Percentiles rank a stretch among this genome's conserved stretches.
Conservation (phyloP, 345 rosid genomes). For the Eucalyptus erythrocorys region DNA sequence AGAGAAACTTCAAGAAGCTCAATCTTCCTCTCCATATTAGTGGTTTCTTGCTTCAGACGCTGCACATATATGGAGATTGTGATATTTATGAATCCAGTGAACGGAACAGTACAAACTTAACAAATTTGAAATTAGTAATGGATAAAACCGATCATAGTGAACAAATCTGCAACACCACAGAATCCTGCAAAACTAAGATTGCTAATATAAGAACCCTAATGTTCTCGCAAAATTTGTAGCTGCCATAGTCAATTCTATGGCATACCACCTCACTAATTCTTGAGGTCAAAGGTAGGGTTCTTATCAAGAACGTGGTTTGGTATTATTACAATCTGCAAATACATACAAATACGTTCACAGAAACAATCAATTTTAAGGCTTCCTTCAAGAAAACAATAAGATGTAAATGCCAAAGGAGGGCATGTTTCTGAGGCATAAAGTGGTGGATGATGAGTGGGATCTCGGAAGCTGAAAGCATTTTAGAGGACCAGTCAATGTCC, state of each 20-base stretch:
- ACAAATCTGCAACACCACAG: not conserved
- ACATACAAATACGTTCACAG: not conserved
- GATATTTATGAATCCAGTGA: not conserved
- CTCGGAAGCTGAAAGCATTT: not conserved
- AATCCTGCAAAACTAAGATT: not conserved
- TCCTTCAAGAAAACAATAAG: not conserved
- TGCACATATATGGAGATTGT: constrained; percentile 6
- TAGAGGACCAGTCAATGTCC: not conserved
- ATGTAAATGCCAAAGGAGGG: not conserved
- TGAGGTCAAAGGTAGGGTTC: not conserved
- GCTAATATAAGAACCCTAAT: too few relatives aligned
- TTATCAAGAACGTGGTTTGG: rapidly evolving
- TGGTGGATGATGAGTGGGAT: not conserved
- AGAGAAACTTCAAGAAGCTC: constrained; percentile 35
- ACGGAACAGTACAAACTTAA: not conserved
- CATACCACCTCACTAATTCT: not conserved
- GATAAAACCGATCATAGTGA: not conserved
- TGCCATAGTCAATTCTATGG: not conserved
- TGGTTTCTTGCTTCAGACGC: constrained; percentile 28
- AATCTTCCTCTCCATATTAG: constrained; percentile 25
- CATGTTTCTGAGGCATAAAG: not conserved
- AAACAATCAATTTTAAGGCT: too few relatives aligned
- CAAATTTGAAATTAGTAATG: not conserved
- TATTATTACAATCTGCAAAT: not conserved
- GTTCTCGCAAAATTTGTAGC: not conserved